Evolutionary conservation across 2,329 filamentous ascomycete genomes (phyloP).

Genomic region (Cytospora chrysosperma): DNA sequence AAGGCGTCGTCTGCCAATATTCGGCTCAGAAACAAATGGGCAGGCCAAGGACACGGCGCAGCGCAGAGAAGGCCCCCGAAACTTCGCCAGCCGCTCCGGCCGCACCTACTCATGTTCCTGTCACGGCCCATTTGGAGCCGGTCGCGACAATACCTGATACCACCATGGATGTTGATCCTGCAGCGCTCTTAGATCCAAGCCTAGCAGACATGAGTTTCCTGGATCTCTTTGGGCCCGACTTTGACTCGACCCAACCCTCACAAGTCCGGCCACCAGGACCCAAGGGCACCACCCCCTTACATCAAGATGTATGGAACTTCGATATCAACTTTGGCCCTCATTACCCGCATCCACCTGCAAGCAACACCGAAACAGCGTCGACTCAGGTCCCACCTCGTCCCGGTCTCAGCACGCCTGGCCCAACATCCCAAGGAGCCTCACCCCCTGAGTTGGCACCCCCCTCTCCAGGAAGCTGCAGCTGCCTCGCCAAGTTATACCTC

Average conservation of each 20-base stretch:
- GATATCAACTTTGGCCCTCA: conserved; percentile 2
- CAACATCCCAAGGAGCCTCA: conserved; percentile 19
- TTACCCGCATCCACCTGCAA: neutral
- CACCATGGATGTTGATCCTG: conserved; percentile 35
- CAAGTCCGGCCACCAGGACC: conserved; percentile 15
- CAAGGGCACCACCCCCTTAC: neutral
- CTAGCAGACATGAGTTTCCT: conserved; percentile 36
- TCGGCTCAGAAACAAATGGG: conserved; percentile 67
- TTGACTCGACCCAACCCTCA: conserved; percentile 19
- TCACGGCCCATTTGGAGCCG: neutral
- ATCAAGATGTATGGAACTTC: conserved; percentile 2
- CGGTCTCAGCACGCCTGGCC: conserved; percentile 10
- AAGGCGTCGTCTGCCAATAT: conserved; percentile 59
- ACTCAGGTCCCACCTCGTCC: neutral
- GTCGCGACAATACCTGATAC: neutral
- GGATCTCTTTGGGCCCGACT: conserved; percentile 37
- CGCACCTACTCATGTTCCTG: neutral
- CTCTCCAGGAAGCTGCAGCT: conserved; percentile 39
- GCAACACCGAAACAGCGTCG: neutral
- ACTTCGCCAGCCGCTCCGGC: neutral
- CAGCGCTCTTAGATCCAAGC: conserved; percentile 29
- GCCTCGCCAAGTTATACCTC: conserved; percentile 50
- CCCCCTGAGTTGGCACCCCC: neutral
- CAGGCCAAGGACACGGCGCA: conserved; percentile 57
- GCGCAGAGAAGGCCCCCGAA: conserved; percentile 31